phyloP scores from a whole-genome alignment of 176 grass and related monocot species.

The Triticum turgidum region DNA sequence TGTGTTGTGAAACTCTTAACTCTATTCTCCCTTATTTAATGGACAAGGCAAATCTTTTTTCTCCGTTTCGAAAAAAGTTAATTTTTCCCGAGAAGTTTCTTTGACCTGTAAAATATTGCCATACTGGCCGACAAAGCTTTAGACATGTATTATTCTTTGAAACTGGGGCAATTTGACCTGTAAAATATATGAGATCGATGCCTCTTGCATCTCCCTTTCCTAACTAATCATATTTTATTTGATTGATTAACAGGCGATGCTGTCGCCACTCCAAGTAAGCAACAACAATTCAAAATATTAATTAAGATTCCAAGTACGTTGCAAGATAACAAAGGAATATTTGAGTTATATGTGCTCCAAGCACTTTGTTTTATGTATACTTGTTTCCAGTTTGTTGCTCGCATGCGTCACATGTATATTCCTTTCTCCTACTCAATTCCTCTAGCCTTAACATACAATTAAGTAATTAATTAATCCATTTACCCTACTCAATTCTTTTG shows the following conservation, averaged over 20 bases:
- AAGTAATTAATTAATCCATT: not conserved
- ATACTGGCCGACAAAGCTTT: not conserved
- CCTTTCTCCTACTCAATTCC: not conserved
- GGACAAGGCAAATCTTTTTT: no score
- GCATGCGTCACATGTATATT: not conserved
- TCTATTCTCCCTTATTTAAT: no score
- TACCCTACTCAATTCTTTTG: no score
- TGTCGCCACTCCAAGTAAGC: not conserved
- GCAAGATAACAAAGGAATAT: not conserved
- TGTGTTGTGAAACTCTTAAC: no score
- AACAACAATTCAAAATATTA: not conserved
- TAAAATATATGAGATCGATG: not conserved
- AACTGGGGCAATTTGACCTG: not conserved
- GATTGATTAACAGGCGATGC: not conserved
- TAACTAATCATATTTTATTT: not conserved
- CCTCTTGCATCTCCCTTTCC: not conserved
- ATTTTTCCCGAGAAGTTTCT: no score
- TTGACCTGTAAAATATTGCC: no score
- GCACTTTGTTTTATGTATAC: not conserved
- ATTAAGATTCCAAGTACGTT: not conserved
- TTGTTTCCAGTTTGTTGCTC: not conserved
- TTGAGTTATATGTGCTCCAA: not conserved
- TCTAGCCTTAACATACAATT: not conserved
- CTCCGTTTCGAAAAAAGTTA: no score
- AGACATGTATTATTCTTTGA: not conserved